Percentiles rank a stretch among this genome's conserved stretches.
Conservation (phyloP, 768 basidiomycete genomes). For the Antrodiella citrinella region DNA sequence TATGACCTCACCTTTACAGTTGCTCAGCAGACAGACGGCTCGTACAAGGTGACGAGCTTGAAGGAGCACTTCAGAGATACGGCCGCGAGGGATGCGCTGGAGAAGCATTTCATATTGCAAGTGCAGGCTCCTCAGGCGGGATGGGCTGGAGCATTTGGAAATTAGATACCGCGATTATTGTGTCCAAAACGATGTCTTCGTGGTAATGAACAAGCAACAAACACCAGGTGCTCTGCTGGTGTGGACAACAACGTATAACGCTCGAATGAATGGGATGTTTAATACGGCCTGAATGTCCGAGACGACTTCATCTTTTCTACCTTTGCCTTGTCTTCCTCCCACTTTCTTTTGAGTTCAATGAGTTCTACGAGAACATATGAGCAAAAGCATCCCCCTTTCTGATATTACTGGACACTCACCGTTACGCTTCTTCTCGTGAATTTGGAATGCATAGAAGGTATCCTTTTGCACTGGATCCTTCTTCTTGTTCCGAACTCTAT, state of each 20-base stretch:
- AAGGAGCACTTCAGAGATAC: not conserved
- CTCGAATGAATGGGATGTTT: no score
- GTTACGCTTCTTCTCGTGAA: constrained; percentile 80
- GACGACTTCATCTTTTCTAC: constrained; percentile 74
- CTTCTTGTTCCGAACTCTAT: constrained; percentile 44
- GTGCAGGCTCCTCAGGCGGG: no score
- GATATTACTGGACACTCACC: no score
- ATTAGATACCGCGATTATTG: no score
- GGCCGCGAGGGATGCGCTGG: no score
- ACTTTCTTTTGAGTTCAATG: constrained; percentile 60
- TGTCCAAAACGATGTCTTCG: no score
- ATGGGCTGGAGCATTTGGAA: no score
- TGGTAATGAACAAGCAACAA: not conserved
- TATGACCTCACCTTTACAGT: not conserved
- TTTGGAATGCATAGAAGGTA: constrained; percentile 86
- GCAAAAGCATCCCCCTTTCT: no score
- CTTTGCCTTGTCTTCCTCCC: constrained; percentile 84
- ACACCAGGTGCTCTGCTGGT: no score
- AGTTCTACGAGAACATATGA: constrained; percentile 31
- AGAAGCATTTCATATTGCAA: no score
- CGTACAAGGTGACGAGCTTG: not conserved
- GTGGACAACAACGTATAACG: no score
- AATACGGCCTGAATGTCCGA: constrained; percentile 85
- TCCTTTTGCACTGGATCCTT: constrained; percentile 56
- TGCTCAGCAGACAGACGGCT: not conserved